These are phyloP conservation scores for Fusarium robinianum DNA, from an alignment of 2,329 filamentous ascomycete species.

Conservation along the genomic window DNA sequence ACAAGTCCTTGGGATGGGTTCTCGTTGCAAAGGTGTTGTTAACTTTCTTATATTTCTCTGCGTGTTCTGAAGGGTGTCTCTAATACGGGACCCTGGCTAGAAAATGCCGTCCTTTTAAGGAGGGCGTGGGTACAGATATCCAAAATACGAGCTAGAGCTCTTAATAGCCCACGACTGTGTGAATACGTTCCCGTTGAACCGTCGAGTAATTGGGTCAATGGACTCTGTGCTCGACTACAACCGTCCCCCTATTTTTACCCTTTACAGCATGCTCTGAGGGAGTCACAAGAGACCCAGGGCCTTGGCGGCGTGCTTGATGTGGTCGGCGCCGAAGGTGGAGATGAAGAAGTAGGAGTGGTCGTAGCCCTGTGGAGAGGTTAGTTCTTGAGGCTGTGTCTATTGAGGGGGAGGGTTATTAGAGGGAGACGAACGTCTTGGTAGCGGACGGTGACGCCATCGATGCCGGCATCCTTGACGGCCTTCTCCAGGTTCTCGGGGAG, in stretches of 20 bases:
- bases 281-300: slow-evolving; percentile 58
- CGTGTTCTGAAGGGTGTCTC: too few relatives aligned
- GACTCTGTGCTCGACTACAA: neutral
- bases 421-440: slow-evolving; percentile 70
- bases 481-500: slow-evolving; percentile 90
- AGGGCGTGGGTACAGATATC: too few relatives aligned
- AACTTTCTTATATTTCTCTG: too few relatives aligned
- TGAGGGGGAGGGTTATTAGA: neutral
- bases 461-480: slow-evolving; percentile 75
- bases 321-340: slow-evolving; percentile 85
- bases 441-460: slow-evolving; percentile 73
- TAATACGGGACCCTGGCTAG: too few relatives aligned
- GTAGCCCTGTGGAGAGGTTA: slow-evolving; percentile 64
- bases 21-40: slow-evolving; percentile 25
- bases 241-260: neutral
- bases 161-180: too few relatives aligned
- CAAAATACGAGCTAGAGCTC: too few relatives aligned
- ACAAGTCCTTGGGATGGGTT: slow-evolving; percentile 12
- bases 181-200: too few relatives aligned
- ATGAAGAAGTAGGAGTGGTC: slow-evolving; percentile 99
- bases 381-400: neutral
- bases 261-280: slow-evolving; percentile 28
- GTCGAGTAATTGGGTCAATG: too few relatives aligned
- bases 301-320: slow-evolving; percentile 90
- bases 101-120: too few relatives aligned